These are phyloP conservation scores for Rhynchospora breviuscula DNA, from an alignment of 176 grass and related monocot genomes.

Conservation along the genomic window DNA sequence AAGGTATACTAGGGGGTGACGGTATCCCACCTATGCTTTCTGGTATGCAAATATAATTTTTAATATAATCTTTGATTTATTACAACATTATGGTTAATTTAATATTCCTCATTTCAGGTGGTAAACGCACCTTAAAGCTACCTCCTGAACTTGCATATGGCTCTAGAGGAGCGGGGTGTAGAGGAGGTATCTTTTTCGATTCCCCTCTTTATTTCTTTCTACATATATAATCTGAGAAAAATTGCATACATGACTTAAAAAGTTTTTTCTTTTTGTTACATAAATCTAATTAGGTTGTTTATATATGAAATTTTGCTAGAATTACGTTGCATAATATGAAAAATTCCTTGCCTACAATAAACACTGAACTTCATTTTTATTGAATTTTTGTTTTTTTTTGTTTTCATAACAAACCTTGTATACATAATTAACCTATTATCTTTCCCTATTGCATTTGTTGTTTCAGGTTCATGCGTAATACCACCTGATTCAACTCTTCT, in stretches of 20 bases:
- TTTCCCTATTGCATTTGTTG: neutral
- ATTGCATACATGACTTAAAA: neutral
- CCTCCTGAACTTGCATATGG: conserved; percentile 79
- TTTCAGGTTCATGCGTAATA: conserved; percentile 64
- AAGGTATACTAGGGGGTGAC: conserved; percentile 70
- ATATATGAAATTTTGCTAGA: neutral
- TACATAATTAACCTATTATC: neutral
- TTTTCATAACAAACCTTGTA: neutral
- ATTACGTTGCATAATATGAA: too few relatives aligned
- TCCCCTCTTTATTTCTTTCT: neutral
- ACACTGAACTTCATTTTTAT: neutral
- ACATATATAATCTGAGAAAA: neutral
- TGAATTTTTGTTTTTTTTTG: neutral
- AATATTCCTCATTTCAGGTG: conserved; percentile 39
- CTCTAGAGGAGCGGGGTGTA: conserved; percentile 68
- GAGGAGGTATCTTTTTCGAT: conserved; percentile 32
- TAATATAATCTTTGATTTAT: neutral
- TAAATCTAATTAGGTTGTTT: neutral
- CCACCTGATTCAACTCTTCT: conserved; percentile 91
- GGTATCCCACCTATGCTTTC: conserved; percentile 80
- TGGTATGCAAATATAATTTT: conserved; percentile 28
- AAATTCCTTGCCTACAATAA: neutral
- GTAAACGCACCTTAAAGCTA: conserved; percentile 72
- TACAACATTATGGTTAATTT: neutral
- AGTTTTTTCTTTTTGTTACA: neutral